A percentile compares a stretch with the other conserved stretches of the same genome.
phyloP scores from a whole-genome alignment of 148 eudicot genomes.

The Nepenthes gracilis region DNA sequence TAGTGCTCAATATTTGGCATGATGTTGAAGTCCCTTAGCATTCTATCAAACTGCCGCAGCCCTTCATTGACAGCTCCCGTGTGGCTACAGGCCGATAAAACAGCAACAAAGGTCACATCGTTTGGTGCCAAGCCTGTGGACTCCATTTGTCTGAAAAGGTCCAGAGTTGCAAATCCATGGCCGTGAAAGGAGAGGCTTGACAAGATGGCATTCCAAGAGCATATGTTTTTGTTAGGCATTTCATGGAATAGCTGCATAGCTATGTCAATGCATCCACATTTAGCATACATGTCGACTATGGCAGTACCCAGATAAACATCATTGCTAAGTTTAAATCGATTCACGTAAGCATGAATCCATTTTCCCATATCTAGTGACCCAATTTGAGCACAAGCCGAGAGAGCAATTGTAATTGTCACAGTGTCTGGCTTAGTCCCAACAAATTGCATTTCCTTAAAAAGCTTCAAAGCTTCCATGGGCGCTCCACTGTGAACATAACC shows the following conservation, averaged over 20 bases:
- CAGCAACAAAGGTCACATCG: conserved; percentile 27
- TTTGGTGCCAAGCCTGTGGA: conserved; percentile 16
- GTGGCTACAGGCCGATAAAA: conserved; percentile 35
- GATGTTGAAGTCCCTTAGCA: conserved; percentile 15
- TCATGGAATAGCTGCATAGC: conserved; percentile 17
- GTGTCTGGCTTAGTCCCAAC: conserved; percentile 16
- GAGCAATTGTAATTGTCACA: conserved; percentile 21
- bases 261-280: conserved; percentile 26
- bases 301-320: conserved; percentile 28
- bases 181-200: conserved; percentile 27
- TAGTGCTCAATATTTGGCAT: conserved; percentile 33
- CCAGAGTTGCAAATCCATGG: conserved; percentile 11
- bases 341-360: conserved; percentile 24
- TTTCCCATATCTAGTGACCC: conserved; percentile 34
- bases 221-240: conserved; percentile 10
- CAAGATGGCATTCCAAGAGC: conserved; percentile 37
- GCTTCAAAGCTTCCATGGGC: conserved; percentile 17
- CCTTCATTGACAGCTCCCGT: conserved; percentile 22
- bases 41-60: conserved; percentile 12
- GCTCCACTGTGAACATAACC: conserved; percentile 25
- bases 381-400: conserved; percentile 36
- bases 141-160: conserved; percentile 22
- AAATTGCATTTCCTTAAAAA: conserved; percentile 20
- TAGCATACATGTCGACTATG: conserved; percentile 40
- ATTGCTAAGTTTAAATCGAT: conserved; percentile 7